Conservation (phyloP, 225 moss, liverwort and hornwort genomes). For the Pseudisothecium myosuroides region DNA sequence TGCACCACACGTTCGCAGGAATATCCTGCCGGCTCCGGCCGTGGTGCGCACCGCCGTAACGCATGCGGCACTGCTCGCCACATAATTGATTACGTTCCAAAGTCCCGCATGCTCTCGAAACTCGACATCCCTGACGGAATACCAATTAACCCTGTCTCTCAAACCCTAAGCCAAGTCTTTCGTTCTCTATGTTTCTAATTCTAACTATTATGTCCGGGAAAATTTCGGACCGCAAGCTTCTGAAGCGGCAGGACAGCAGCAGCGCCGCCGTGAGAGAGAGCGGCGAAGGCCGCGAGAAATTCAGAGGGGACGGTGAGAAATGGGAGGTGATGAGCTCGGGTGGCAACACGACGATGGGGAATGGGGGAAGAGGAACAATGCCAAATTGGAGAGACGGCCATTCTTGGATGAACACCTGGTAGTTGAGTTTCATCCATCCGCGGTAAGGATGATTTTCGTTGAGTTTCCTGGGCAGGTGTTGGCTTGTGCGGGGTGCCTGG, state of each 20-base stretch:
- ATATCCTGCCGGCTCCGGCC: background rate
- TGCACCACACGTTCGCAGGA: background rate
- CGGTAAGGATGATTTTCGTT: background rate
- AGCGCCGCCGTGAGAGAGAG: background rate
- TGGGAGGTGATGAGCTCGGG: background rate
- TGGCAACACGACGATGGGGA: background rate
- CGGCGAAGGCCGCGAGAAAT: background rate
- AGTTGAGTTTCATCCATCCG: background rate
- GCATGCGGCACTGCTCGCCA: background rate
- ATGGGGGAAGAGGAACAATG: background rate
- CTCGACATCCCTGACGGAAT: background rate
- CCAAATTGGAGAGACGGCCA: background rate
- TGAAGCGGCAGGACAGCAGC: background rate
- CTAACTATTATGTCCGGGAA: rapidly evolving
- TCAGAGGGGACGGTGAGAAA: background rate
- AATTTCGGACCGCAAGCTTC: background rate
- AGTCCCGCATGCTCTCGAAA: background rate
- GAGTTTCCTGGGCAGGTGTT: background rate
- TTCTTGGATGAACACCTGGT: background rate
- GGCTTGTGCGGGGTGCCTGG: background rate
- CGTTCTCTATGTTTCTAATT: background rate
- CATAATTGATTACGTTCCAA: background rate
- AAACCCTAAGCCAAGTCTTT: background rate
- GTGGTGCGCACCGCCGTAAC: background rate
- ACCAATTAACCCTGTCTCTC: background rate